A percentile compares a stretch with the other conserved stretches of the same genome.
These are phyloP conservation scores for Salix suchowensis DNA, from an alignment of 345 rosid genomes.

Conservation along the genomic window DNA sequence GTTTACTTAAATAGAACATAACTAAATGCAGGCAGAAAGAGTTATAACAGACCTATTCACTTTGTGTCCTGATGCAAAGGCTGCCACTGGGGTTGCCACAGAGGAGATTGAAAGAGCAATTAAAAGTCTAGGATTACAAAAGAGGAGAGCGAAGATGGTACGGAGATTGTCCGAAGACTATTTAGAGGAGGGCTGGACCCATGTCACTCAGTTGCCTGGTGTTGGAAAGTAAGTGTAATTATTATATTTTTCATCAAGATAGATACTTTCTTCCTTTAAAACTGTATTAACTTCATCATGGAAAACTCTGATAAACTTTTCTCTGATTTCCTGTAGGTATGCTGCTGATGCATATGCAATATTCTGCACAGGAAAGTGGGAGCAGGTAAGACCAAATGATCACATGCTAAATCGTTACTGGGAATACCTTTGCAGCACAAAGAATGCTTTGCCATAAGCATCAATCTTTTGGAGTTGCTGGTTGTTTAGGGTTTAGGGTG, in stretches of 20 bases:
- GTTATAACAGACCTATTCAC: slow-evolving; percentile 46
- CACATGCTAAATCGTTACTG: slow-evolving; percentile 70
- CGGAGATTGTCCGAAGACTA: slow-evolving; percentile 57
- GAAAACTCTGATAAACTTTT: background rate
- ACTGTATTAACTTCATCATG: background rate
- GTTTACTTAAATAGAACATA: background rate
- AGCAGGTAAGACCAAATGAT: slow-evolving; percentile 57
- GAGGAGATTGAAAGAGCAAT: slow-evolving; percentile 46
- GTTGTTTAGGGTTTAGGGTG: background rate
- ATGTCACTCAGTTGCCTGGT: slow-evolving; percentile 74
- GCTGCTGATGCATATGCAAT: slow-evolving; percentile 90
- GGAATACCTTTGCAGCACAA: slow-evolving; percentile 39
- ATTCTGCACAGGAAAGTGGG: slow-evolving; percentile 81
- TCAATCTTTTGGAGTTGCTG: background rate
- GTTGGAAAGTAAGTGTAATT: slow-evolving; percentile 55
- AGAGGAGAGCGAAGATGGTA: slow-evolving; percentile 56
- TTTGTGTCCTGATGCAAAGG: slow-evolving; percentile 62
- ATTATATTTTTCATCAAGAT: background rate
- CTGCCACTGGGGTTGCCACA: slow-evolving; percentile 40
- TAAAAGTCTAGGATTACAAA: slow-evolving; percentile 50
- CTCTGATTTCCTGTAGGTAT: slow-evolving; percentile 41
- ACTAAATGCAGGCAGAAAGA: slow-evolving; percentile 37
- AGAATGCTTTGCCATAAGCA: background rate
- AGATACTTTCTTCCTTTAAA: background rate
- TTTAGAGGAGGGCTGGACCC: slow-evolving; percentile 62